These are phyloP conservation scores for Lichtheimia ornata DNA, from an alignment of 371 early-diverging fungal genomes.

Conservation along the genomic window DNA sequence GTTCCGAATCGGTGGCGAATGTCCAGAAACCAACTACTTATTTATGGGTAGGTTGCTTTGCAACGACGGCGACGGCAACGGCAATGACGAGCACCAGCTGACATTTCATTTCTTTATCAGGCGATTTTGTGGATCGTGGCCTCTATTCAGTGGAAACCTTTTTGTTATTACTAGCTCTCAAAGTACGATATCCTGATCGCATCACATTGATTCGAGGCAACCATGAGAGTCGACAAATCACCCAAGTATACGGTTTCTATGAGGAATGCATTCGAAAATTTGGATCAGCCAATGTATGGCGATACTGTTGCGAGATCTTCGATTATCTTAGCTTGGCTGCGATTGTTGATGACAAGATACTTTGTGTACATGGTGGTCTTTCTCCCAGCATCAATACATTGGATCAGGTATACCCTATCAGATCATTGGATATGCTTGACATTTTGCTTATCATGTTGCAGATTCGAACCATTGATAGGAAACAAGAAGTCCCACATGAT, in stretches of 20 bases:
- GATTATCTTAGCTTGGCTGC: constrained; percentile 96
- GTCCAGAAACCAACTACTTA: constrained; percentile 96
- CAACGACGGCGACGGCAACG: background rate
- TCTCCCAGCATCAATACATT: constrained; percentile 92
- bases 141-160: constrained; percentile 99
- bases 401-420: constrained; percentile 73
- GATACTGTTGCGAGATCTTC: constrained; percentile 98
- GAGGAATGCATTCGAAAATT: constrained; percentile 98
- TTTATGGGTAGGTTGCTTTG: constrained; percentile 82
- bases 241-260: constrained; percentile 99
- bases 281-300: constrained; percentile 97
- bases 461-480: constrained; percentile 96
- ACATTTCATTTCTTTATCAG: background rate
- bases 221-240: constrained; percentile 98
- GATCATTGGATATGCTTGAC: background rate
- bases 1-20: constrained; percentile 94
- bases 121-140: constrained; percentile 99
- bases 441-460: constrained; percentile 1
- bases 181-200: constrained; percentile 94
- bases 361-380: constrained; percentile 99
- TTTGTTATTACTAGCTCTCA: constrained; percentile 94
- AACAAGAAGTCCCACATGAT: constrained; percentile 98
- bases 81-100: background rate
- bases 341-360: constrained; percentile 90
- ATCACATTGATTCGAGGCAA: constrained; percentile 99